These are phyloP conservation scores for Hypericum androsaemum DNA, from an alignment of 345 rosid species.

Conservation along the genomic window DNA sequence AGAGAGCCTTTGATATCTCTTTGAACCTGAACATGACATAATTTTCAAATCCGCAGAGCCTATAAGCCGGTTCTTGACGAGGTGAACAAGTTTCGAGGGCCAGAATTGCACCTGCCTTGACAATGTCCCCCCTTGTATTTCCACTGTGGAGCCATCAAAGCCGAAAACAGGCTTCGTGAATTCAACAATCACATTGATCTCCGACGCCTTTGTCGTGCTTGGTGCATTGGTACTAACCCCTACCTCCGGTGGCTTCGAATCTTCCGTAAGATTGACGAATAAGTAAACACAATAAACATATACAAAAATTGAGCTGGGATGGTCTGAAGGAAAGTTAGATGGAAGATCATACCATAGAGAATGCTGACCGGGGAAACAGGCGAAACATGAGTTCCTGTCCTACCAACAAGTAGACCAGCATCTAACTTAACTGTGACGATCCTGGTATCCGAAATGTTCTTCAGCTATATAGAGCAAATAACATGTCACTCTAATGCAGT, in stretches of 20 bases:
- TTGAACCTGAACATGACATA: slow-evolving; percentile 28
- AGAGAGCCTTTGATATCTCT: slow-evolving; percentile 39
- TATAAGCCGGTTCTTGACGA: slow-evolving; percentile 2
- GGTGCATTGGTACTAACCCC: slow-evolving; percentile 35
- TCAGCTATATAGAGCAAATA: slow-evolving; percentile 27
- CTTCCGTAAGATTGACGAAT: slow-evolving; percentile 17
- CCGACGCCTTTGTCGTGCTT: slow-evolving; percentile 24
- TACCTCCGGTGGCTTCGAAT: slow-evolving; percentile 29
- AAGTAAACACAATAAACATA: background rate
- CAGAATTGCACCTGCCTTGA: slow-evolving; percentile 46
- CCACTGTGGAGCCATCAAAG: slow-evolving; percentile 31
- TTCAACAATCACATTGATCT: slow-evolving; percentile 33
- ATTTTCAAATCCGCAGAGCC: background rate
- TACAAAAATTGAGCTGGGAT: background rate
- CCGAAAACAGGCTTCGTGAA: slow-evolving; percentile 52
- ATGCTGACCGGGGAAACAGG: slow-evolving; percentile 27
- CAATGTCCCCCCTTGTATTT: slow-evolving; percentile 39
- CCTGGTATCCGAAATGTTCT: slow-evolving; percentile 25
- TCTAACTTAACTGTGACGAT: slow-evolving; percentile 32
- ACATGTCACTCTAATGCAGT: slow-evolving; percentile 4
- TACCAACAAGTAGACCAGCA: slow-evolving; percentile 26
- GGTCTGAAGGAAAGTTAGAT: background rate
- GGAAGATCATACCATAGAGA: slow-evolving; percentile 33
- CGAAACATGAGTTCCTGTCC: slow-evolving; percentile 33
- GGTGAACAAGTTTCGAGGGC: slow-evolving; percentile 7